These are phyloP conservation scores for Fusarium tuaranense DNA, from an alignment of 2,329 filamentous ascomycete genomes.

Conservation along the genomic window DNA sequence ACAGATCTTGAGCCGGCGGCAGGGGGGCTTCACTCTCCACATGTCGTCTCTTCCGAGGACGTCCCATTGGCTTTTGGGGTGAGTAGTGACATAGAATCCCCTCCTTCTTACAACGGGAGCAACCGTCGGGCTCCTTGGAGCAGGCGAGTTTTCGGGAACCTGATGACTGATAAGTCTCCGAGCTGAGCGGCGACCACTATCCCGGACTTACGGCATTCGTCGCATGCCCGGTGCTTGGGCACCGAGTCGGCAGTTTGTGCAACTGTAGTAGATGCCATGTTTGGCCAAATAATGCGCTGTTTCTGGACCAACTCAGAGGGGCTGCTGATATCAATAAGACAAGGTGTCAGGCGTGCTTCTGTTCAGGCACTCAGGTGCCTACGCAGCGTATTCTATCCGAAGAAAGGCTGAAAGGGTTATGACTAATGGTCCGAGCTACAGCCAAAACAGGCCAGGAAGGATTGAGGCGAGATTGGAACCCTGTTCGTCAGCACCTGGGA, in stretches of 20 bases:
- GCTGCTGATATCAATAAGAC: background rate
- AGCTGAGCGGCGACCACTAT: conserved; percentile 11
- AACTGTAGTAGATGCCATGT: conserved; percentile 38
- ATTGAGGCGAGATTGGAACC: background rate
- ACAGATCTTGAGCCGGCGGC: background rate
- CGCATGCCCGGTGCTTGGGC: conserved; percentile 71
- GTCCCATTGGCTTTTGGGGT: conserved; percentile 74
- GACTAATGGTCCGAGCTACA: conserved; percentile 20
- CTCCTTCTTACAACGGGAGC: conserved; percentile 68
- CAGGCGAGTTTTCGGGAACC: conserved; percentile 74
- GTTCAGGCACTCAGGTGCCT: background rate
- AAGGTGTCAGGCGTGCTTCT: background rate
- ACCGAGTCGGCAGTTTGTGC: conserved; percentile 30
- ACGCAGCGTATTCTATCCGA: background rate
- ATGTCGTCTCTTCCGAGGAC: conserved; percentile 68
- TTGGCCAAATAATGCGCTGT: background rate
- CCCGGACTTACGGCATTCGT: conserved; percentile 71
- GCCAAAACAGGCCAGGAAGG: conserved; percentile 2
- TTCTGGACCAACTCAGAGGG: background rate
- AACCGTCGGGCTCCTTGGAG: conserved; percentile 71
- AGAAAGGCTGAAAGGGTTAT: conserved; percentile 7
- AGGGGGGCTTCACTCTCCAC: conserved; percentile 49
- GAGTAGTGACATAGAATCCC: conserved; percentile 71
- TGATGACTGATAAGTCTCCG: conserved; percentile 52
- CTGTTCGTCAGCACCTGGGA: background rate